Evolutionary conservation across 2,329 filamentous ascomycete genomes (phyloP).

Genomic region (Fusarium sublunatum): DNA sequence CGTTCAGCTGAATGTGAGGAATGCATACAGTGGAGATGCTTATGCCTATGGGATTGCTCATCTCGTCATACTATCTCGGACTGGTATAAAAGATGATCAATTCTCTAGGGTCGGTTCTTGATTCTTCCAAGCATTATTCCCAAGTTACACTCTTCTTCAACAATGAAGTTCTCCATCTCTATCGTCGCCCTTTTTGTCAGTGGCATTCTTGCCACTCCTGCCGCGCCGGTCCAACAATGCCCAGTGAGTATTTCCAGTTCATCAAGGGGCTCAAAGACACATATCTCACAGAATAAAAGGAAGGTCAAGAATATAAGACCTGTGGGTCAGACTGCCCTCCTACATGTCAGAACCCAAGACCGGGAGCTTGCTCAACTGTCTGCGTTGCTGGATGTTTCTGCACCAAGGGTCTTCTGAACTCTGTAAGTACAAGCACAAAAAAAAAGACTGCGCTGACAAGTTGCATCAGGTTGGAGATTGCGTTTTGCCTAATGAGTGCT

Average conservation of each 20-base stretch:
- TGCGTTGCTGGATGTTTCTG: conserved; percentile 14
- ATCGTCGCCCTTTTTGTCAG: conserved; percentile 3
- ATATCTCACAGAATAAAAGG: neutral
- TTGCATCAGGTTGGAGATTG: neutral
- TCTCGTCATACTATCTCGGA: neutral
- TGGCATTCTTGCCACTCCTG: conserved; percentile 7
- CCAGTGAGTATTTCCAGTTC: neutral
- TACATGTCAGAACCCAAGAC: neutral
- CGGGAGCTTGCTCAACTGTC: neutral
- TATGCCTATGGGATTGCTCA: neutral
- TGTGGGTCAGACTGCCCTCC: conserved; percentile 9
- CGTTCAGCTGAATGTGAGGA: neutral
- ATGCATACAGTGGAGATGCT: neutral
- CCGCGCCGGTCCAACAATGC: neutral
- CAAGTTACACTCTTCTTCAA: neutral
- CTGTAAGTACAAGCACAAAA: neutral
- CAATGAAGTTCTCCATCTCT: conserved; percentile 12
- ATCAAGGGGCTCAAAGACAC: neutral
- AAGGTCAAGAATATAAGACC: neutral
- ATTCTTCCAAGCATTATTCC: neutral
- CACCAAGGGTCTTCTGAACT: neutral
- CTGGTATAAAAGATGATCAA: neutral
- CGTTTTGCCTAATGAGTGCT: neutral
- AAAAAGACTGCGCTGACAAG: neutral
- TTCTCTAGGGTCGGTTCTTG: too few relatives aligned